Evolutionary conservation across 352 stramenopile species (phyloP).

Genomic region (Pythium utonaiense): DNA sequence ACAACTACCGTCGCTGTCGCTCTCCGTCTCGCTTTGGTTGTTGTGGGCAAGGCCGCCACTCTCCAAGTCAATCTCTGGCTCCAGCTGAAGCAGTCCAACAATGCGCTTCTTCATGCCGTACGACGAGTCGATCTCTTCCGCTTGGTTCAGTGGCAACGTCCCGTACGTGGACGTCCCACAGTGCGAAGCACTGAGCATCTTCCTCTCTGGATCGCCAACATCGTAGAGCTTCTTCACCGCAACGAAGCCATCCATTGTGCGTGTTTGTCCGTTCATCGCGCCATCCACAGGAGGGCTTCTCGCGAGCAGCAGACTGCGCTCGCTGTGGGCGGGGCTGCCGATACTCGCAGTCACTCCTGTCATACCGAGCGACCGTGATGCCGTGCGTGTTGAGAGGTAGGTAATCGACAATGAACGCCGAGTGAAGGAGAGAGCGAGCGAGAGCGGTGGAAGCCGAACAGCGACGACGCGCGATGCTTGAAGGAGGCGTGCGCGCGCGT

Average conservation of each 20-base stretch:
- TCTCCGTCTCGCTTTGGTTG: slow-evolving; percentile 75
- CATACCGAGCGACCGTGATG: background rate
- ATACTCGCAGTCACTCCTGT: background rate
- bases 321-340: background rate
- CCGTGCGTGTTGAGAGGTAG: background rate
- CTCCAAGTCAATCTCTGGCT: slow-evolving; percentile 22
- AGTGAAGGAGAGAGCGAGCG: background rate
- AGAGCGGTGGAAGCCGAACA: background rate
- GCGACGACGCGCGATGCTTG: background rate
- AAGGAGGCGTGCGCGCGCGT: background rate
- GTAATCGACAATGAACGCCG: slow-evolving; percentile 20
- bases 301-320: slow-evolving; percentile 13
- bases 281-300: background rate
- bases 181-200: background rate
- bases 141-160: slow-evolving; percentile 19
- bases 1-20: slow-evolving; percentile 68
- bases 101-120: background rate
- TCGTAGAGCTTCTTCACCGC: background rate
- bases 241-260: background rate
- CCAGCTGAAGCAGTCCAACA: background rate
- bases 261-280: background rate
- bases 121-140: background rate
- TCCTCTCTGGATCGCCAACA: background rate
- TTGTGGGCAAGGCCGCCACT: slow-evolving; percentile 29
- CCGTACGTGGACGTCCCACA: slow-evolving; percentile 21